Base-by-base conservation (phyloP, 768 basidiomycete genomes). In the Tephrocybe sp. region DNA sequence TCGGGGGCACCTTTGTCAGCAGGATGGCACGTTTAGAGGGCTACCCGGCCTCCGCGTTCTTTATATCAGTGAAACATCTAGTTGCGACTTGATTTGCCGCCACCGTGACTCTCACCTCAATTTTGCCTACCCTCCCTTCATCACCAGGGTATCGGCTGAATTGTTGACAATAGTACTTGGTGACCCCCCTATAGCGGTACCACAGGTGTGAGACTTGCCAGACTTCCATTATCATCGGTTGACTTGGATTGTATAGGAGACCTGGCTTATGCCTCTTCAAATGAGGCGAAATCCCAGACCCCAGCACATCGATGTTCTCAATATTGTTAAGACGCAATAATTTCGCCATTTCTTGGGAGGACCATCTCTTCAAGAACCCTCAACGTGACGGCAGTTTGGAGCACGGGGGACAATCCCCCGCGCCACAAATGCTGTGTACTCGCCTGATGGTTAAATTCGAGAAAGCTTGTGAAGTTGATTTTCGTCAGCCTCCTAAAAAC, bases 401-500 rank as follows among this genome's bases (percentile, higher is more conserved):
- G 25, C 3, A 6, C 21, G 14, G 39, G n/a, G 20, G n/a, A 32
- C 36, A 11, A 38, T 38, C 38, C 37, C 32, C 40, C 50, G 24
- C 46, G 40, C 42, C 34, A 45, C 21, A 5, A 18, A 34, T 33
- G 26, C 43, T 30, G 51, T 52, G 46, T 32, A 26, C 23, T 42
- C 14, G 39, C 28, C 51, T 46, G 51, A 50, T 54, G 36, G 40
- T 30, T 37, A 5, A 41, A 41, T 48, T 50, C 11, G 37, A 26
- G n/a, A n/a, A 47, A 32, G 28, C 24, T 45, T 23, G 20, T 21
- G 36, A 33, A 43, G 40, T 32, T 53, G 48, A 47, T 44, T 55
- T 45, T 38, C 25, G 50, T 58, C 56, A 55, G 51, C 54, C 54
- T 53, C 54, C 46, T 53, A 47, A 50, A 42, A 45, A 48, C 40